Percentiles rank a stretch among this genome's conserved stretches.
Conservation (phyloP, 164 flowering plant genomes). For the Houttuynia cordata region DNA sequence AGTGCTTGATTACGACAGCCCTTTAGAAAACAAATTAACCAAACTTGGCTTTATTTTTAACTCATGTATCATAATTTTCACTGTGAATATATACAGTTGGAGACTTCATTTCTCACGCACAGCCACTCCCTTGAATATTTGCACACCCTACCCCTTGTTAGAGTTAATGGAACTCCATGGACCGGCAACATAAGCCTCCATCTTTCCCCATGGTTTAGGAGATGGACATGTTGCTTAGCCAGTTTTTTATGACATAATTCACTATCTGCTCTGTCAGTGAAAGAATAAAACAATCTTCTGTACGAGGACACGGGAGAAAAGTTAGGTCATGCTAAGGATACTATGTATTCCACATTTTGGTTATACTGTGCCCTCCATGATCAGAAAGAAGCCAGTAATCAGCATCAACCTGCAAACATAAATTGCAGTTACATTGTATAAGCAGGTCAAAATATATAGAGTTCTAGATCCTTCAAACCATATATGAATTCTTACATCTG, state of each 20-base stretch:
- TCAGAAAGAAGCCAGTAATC: conserved; percentile 78
- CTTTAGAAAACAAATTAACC: too few species aligned
- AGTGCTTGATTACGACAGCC: too few species aligned
- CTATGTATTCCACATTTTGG: conserved; percentile 63
- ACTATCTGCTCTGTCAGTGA: background rate
- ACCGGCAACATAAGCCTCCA: background rate
- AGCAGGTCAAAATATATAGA: background rate
- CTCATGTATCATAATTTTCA: too few species aligned
- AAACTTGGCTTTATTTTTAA: too few species aligned
- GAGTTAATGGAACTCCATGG: background rate
- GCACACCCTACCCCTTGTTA: background rate
- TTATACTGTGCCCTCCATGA: conserved; percentile 44
- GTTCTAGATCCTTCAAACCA: background rate
- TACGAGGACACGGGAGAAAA: background rate
- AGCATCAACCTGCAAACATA: conserved; percentile 42
- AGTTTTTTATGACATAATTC: background rate
- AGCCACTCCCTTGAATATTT: background rate
- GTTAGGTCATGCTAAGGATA: conserved; percentile 22
- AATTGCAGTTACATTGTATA: background rate
- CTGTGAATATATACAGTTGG: too few species aligned
- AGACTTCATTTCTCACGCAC: background rate
- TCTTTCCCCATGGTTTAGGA: background rate
- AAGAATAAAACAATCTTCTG: background rate
- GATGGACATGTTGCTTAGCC: background rate
- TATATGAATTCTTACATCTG: conserved; percentile 41